Evolutionary conservation across 495 filamentous ascomycete genomes (phyloP).

Genomic region (Penicillium soppii): DNA sequence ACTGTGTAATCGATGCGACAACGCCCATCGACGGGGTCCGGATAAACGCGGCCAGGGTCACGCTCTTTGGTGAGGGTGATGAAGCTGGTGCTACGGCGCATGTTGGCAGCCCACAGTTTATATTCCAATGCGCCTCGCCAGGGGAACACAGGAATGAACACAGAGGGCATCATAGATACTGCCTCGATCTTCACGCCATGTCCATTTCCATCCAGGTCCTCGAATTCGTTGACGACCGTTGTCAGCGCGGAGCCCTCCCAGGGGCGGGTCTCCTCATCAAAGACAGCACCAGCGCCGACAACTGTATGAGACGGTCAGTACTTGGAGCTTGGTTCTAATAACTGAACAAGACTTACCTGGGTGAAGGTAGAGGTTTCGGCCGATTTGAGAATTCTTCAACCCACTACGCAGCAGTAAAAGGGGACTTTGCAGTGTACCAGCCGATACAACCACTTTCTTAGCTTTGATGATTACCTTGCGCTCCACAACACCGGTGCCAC

Average conservation of each 20-base stretch:
- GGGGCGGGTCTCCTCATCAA: conserved; percentile 62
- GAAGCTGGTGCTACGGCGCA: conserved; percentile 62
- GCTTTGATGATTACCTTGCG: conserved; percentile 70
- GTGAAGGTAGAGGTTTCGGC: conserved; percentile 80
- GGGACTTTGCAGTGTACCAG: conserved; percentile 72
- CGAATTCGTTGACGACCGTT: conserved; percentile 70
- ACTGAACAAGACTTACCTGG: conserved; percentile 49
- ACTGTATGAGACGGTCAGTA: conserved; percentile 32
- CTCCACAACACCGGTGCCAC: conserved; percentile 43
- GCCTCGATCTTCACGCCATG: conserved; percentile 83
- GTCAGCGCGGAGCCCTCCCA: conserved; percentile 86
- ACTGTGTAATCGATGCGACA: conserved; percentile 66
- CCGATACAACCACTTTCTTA: conserved; percentile 77
- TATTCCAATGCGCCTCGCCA: conserved; percentile 66
- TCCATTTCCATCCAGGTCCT: conserved; percentile 76
- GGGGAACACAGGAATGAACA: conserved; percentile 55
- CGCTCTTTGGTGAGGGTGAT: conserved; percentile 72
- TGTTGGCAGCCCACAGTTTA: conserved; percentile 62
- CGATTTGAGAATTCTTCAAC: conserved; percentile 74
- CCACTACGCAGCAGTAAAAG: conserved; percentile 74
- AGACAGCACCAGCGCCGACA: conserved; percentile 57
- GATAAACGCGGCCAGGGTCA: conserved; percentile 70
- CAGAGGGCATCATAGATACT: conserved; percentile 63
- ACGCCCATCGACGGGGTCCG: conserved; percentile 65
- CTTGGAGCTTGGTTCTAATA: no score